A percentile compares a stretch with the other conserved stretches of the same genome.
These are phyloP conservation scores for Torrubiella hemipterigena DNA, from an alignment of 2,329 filamentous ascomycete species.

Conservation along the genomic window DNA sequence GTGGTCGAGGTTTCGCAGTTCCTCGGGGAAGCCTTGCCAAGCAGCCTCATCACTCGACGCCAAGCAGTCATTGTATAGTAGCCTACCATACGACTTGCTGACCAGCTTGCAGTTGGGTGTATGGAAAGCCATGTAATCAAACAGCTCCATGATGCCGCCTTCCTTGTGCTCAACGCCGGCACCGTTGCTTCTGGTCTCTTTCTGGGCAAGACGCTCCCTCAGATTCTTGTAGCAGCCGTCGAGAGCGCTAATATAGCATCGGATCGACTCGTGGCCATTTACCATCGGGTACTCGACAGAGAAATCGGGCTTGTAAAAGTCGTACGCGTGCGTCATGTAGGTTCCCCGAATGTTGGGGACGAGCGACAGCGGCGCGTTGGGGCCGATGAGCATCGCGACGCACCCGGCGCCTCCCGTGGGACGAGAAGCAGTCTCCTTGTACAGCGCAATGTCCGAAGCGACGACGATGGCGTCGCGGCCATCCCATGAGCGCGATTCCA, in stretches of 20 bases:
- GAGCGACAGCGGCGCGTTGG: conserved; percentile 62
- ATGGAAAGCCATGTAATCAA: conserved; percentile 77
- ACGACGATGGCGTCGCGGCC: conserved; percentile 71
- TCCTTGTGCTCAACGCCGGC: conserved; percentile 34
- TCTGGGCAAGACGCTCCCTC: conserved; percentile 56
- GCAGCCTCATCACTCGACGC: conserved; percentile 51
- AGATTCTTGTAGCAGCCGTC: conserved; percentile 75
- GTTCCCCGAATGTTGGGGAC: conserved; percentile 70
- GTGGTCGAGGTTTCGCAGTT: conserved; percentile 69
- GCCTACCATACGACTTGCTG: conserved; percentile 70
- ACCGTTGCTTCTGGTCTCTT: conserved; percentile 40
- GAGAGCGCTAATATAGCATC: conserved; percentile 71
- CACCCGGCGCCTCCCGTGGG: conserved; percentile 71
- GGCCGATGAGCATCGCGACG: conserved; percentile 69
- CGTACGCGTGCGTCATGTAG: conserved; percentile 76
- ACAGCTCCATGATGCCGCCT: conserved; percentile 62
- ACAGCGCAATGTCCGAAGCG: conserved; percentile 73
- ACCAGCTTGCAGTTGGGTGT: conserved; percentile 81
- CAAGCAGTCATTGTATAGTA: conserved; percentile 80
- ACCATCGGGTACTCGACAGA: conserved; percentile 81
- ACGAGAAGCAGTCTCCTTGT: conserved; percentile 71
- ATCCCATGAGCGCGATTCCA: conserved; percentile 81
- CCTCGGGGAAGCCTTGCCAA: conserved; percentile 64
- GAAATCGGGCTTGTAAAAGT: conserved; percentile 84
- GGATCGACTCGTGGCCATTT: conserved; percentile 72